phyloP scores from a whole-genome alignment of 73 alveolate species.

The Uronychia binucleata region DNA sequence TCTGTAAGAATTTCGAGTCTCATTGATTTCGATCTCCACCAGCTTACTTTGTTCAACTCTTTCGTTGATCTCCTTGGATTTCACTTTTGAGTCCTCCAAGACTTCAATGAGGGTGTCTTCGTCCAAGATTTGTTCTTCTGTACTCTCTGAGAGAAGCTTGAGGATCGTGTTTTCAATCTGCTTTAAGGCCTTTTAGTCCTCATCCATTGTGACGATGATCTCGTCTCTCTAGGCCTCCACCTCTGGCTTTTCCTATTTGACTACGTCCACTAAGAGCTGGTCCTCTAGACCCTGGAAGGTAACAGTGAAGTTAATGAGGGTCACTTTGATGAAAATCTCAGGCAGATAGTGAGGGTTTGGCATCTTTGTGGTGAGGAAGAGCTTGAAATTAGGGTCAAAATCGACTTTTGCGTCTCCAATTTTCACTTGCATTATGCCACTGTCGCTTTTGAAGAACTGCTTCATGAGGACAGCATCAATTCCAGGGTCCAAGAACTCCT shows the following conservation, averaged over 20 bases:
- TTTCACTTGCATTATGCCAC: slow-evolving; percentile 77
- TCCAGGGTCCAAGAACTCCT: slow-evolving; percentile 89
- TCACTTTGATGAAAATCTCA: slow-evolving; percentile 90
- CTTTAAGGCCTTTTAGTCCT: slow-evolving; percentile 83
- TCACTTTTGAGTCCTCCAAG: slow-evolving; percentile 89
- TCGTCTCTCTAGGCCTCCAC: slow-evolving; percentile 96
- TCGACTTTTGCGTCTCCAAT: slow-evolving; percentile 79
- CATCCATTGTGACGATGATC: slow-evolving; percentile 91
- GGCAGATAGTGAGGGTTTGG: slow-evolving; percentile 97
- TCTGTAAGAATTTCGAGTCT: slow-evolving; percentile 93
- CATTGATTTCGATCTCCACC: slow-evolving; percentile 91
- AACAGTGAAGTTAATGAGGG: slow-evolving; percentile 93
- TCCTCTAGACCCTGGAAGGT: slow-evolving; percentile 95
- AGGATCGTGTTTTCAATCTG: slow-evolving; percentile 80
- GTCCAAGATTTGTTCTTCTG: slow-evolving; percentile 87
- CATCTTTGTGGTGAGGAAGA: slow-evolving; percentile 94
- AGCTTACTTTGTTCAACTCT: slow-evolving; percentile 91
- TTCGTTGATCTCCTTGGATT: slow-evolving; percentile 93
- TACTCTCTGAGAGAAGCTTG: slow-evolving; percentile 75
- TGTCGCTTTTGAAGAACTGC: slow-evolving; percentile 69
- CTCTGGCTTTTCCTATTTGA: slow-evolving; percentile 94
- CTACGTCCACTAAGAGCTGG: slow-evolving; percentile 93
- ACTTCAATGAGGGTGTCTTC: slow-evolving; percentile 89
- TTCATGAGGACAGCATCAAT: slow-evolving; percentile 87
- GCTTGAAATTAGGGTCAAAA: slow-evolving; percentile 82